Base-by-base conservation (phyloP, 345 rosid genomes). In the Lepidium africanum region DNA sequence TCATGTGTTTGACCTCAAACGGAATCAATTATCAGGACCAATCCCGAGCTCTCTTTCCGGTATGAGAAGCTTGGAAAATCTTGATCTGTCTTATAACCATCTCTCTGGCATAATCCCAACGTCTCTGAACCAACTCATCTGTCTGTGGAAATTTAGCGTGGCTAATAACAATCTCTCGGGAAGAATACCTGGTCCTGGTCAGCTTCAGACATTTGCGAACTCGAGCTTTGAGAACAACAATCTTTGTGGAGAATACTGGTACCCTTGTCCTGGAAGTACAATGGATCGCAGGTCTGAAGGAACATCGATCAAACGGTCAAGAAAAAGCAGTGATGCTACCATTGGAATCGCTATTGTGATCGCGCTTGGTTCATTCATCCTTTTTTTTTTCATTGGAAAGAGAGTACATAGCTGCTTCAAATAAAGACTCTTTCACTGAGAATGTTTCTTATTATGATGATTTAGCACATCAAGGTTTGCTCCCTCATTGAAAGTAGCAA, bases 391-490 rank as follows among this genome's bases (percentile, higher is more conserved):
- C n/a, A n/a, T n/a, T n/a, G n/a, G n/a, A n/a, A n/a, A n/a, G n/a
- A n/a, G n/a, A n/a, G n/a, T n/a, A n/a, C n/a, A n/a, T n/a, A n/a
- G n/a, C n/a, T n/a, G n/a, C n/a, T n/a, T n/a, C n/a, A n/a, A n/a
- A n/a, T n/a, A n/a, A n/a, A n/a, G n/a, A n/a, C n/a, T n/a, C n/a
- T n/a, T n/a, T n/a, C n/a, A n/a, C n/a, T n/a, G n/a, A n/a, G n/a
- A n/a, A n/a, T n/a, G n/a, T n/a, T n/a, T n/a, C n/a, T n/a, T n/a
- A n/a, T n/a, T n/a, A n/a, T n/a, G 92, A 64, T 92, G 97, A 78
- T 89, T 80, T 78, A 91, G 70, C 62, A 91, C 90, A 77, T 86
- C 90, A 74, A 91, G 85, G 75, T 89, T 79, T 9, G 94, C 94
- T 50, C 85, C 90, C 78, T 79, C 64, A 59, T 89, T 89, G 45